Evolutionary conservation across 345 rosid species (phyloP).

Genomic region (Heritiera littoralis): DNA sequence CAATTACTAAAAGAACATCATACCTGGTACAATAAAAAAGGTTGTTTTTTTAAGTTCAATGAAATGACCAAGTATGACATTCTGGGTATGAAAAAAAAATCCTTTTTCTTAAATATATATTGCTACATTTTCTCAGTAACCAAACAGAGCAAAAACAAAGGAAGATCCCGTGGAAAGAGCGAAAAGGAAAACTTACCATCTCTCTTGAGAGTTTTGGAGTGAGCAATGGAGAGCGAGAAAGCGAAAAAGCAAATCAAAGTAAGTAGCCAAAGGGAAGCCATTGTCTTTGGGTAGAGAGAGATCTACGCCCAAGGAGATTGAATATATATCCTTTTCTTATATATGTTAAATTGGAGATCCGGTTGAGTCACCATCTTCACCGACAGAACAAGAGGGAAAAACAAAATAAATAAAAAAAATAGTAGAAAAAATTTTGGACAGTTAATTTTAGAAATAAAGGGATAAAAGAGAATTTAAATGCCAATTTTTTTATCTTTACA

Average conservation of each 20-base stretch:
- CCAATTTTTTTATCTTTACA: no score
- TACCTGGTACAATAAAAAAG: not conserved
- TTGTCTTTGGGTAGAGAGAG: conserved; percentile 11
- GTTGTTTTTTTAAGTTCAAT: not conserved
- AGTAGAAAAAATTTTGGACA: not conserved
- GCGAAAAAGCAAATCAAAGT: conserved; percentile 34
- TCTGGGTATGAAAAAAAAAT: not conserved
- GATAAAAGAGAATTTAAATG: not conserved
- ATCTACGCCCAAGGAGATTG: not conserved
- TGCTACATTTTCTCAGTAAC: not conserved
- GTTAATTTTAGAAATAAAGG: not conserved
- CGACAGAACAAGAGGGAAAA: not conserved
- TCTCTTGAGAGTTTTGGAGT: conserved; percentile 63
- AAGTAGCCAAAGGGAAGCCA: conserved; percentile 21
- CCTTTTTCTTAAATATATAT: not conserved
- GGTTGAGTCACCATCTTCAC: not conserved
- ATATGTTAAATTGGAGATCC: not conserved
- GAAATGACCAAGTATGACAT: not conserved
- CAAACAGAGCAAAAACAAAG: not conserved
- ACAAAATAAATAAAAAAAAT: not conserved
- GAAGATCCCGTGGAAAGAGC: conserved; percentile 6
- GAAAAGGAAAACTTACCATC: conserved; percentile 36
- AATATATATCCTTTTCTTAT: no score
- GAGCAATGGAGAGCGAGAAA: not conserved
- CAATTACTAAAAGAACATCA: not conserved